phyloP scores from a whole-genome alignment of 2,329 filamentous ascomycete species.

The Aspergillus sp. region DNA sequence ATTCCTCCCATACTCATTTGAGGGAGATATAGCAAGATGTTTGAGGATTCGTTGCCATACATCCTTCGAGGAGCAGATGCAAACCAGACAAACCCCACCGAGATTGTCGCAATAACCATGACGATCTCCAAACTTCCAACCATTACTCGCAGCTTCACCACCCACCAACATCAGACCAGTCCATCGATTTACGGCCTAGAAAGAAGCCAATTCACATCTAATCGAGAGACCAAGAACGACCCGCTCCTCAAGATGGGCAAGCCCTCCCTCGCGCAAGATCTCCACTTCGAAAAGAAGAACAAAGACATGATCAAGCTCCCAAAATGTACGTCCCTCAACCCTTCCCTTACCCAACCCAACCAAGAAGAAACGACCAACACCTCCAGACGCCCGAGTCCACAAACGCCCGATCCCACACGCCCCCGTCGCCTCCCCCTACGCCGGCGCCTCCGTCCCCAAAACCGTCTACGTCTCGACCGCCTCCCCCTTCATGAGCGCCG shows the following conservation, averaged over 20 bases:
- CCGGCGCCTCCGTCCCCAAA: constrained; percentile 50
- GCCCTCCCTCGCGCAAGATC: constrained; percentile 15
- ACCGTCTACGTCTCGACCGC: constrained; percentile 55
- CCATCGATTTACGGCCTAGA: too few relatives aligned
- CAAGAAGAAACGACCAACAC: constrained; percentile 6
- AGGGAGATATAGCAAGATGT: too few relatives aligned
- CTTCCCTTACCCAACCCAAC: not conserved
- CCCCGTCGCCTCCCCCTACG: constrained; percentile 54
- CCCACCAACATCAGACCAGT: too few relatives aligned
- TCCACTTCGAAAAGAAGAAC: constrained; percentile 42
- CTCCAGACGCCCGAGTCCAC: constrained; percentile 47
- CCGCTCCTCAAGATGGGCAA: too few relatives aligned
- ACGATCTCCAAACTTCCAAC: too few relatives aligned
- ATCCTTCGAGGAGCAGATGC: too few relatives aligned
- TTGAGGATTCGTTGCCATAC: too few relatives aligned
- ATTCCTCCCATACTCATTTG: too few relatives aligned
- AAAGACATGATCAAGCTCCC: constrained; percentile 35
- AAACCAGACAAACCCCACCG: too few relatives aligned
- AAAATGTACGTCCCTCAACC: constrained; percentile 26
- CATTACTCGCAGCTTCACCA: too few relatives aligned
- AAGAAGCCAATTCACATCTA: not conserved
- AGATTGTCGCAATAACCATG: too few relatives aligned
- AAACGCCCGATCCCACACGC: constrained; percentile 61
- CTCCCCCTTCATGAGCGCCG: constrained; percentile 57
- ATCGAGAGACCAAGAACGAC: not conserved